phyloP scores from a whole-genome alignment of 495 filamentous ascomycete genomes.

The Xylaria intraflava region DNA sequence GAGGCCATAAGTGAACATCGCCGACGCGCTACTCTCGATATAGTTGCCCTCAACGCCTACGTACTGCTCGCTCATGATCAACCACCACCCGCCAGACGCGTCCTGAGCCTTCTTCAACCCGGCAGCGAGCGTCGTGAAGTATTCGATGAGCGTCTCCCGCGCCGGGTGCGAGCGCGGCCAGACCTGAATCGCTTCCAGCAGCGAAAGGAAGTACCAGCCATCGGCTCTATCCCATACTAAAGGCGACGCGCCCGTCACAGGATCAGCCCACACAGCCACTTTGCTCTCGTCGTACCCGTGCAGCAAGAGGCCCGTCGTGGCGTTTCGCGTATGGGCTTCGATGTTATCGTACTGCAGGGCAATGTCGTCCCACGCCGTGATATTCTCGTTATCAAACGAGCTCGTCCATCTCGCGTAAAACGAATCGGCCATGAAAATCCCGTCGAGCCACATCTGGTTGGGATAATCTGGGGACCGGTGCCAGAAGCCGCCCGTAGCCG shows the following conservation, averaged over 20 bases:
- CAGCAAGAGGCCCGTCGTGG: slow-evolving; percentile 40
- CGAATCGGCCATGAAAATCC: slow-evolving; percentile 47
- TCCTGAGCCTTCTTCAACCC: slow-evolving; percentile 42
- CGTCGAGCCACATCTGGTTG: slow-evolving; percentile 54
- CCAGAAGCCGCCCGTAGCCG: slow-evolving; percentile 48
- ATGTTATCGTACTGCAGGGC: slow-evolving; percentile 48
- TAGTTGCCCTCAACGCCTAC: slow-evolving; percentile 48
- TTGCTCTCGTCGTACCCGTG: slow-evolving; percentile 55
- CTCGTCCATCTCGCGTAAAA: slow-evolving; percentile 45
- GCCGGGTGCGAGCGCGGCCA: slow-evolving; percentile 32
- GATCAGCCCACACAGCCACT: slow-evolving; percentile 50
- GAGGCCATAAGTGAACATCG: slow-evolving; percentile 54
- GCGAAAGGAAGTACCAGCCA: slow-evolving; percentile 55
- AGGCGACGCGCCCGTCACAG: slow-evolving; percentile 47
- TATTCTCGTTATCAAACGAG: slow-evolving; percentile 33
- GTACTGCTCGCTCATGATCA: slow-evolving; percentile 44
- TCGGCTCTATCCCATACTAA: slow-evolving; percentile 52
- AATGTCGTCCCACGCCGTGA: slow-evolving; percentile 38
- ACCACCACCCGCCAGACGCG: slow-evolving; percentile 52
- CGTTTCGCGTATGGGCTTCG: slow-evolving; percentile 45
- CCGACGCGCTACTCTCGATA: slow-evolving; percentile 53
- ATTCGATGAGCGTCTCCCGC: slow-evolving; percentile 26
- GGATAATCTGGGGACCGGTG: slow-evolving; percentile 43
- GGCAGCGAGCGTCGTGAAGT: slow-evolving; percentile 36
- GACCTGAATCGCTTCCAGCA: slow-evolving; percentile 49